Percentiles rank a stretch among this genome's conserved stretches.
Conservation (phyloP, 78 protist genomes). For the Dictyostelium citrinum region DNA sequence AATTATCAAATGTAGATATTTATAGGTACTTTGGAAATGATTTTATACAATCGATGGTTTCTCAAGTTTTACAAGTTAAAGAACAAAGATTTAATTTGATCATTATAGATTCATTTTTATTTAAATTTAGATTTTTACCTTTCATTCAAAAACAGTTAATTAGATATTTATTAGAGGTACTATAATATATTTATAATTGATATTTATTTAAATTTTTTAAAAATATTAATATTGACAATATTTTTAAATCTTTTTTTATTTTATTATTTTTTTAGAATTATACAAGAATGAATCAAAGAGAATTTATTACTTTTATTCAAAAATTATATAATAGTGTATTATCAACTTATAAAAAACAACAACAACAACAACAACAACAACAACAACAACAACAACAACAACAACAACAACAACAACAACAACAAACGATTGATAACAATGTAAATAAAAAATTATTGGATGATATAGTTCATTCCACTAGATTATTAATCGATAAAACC, state of each 20-base stretch:
- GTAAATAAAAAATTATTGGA: neutral
- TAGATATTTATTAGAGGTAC: conserved; percentile 38
- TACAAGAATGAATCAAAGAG: conserved; percentile 24
- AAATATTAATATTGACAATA: neutral
- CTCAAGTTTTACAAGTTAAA: conserved; percentile 14
- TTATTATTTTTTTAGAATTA: neutral
- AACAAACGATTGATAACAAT: neutral
- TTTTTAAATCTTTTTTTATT: neutral
- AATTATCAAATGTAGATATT: neutral
- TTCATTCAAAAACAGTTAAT: conserved; percentile 39
- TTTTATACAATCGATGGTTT: conserved; percentile 33
- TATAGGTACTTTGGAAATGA: conserved; percentile 8
- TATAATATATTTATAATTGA: too few relatives aligned
- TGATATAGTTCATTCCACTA: neutral
- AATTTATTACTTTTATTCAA: conserved; percentile 8
- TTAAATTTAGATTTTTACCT: conserved; percentile 15
- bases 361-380: neutral
- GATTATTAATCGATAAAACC: neutral
- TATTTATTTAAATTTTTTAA: neutral
- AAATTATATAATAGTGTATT: conserved; percentile 4
- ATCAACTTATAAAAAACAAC: neutral
- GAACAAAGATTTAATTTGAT: conserved; percentile 11
- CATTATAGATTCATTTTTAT: conserved; percentile 18
- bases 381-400: neutral
- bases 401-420: neutral